These are phyloP conservation scores for Trichoderma afroharzianum DNA, from an alignment of 2,329 filamentous ascomycete genomes.

Conservation along the genomic window DNA sequence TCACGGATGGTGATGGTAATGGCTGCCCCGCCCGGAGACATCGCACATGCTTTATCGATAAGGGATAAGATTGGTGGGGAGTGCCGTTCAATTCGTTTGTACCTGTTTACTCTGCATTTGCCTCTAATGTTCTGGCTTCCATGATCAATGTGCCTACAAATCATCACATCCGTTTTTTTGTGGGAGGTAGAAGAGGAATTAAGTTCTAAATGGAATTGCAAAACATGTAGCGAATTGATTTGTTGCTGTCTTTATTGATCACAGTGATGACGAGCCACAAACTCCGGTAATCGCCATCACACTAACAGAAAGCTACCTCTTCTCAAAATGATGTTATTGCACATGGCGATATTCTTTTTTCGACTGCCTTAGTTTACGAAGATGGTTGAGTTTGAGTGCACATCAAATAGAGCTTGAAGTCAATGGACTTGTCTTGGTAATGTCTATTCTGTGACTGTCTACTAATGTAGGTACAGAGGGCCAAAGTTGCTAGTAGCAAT, in stretches of 20 bases:
- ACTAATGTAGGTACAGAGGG: neutral
- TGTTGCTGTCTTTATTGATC: neutral
- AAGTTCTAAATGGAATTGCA: neutral
- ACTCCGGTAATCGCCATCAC: neutral
- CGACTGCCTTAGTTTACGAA: neutral
- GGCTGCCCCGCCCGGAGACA: slow-evolving; percentile 9
- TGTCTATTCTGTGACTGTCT: neutral
- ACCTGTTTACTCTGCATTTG: neutral
- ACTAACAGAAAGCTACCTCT: neutral
- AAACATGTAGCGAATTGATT: neutral
- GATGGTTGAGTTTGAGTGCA: neutral
- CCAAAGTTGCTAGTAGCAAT: neutral
- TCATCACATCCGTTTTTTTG: neutral
- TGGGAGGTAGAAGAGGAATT: neutral
- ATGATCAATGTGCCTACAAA: neutral
- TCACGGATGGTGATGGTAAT: neutral
- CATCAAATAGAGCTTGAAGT: neutral
- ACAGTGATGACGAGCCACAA: neutral
- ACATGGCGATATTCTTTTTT: neutral
- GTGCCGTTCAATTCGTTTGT: neutral
- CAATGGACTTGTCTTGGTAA: neutral
- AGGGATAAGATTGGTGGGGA: neutral
- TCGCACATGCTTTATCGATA: slow-evolving; percentile 7
- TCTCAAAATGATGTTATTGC: neutral
- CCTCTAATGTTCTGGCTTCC: neutral